Percentiles rank a stretch among this genome's conserved stretches.
phyloP scores from a whole-genome alignment of 2,329 filamentous ascomycete species.

The Alternaria atra region DNA sequence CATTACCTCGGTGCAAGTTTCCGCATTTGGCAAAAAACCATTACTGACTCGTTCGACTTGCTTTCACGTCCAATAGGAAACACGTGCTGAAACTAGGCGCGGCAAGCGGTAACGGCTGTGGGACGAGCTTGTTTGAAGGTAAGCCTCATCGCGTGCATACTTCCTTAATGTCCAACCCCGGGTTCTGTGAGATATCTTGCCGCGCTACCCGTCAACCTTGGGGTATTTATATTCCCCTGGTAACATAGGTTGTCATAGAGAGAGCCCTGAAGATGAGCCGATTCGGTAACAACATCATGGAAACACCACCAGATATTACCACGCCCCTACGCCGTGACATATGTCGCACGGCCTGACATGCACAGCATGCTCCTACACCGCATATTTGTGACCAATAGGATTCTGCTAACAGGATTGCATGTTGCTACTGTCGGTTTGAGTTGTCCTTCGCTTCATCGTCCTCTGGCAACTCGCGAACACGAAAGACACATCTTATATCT shows the following conservation, averaged over 20 bases:
- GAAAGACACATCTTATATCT: not conserved
- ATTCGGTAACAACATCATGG: not conserved
- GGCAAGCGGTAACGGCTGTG: not conserved
- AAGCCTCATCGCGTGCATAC: not conserved
- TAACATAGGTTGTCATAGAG: not conserved
- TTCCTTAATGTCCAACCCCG: not conserved
- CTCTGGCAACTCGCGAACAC: slow-evolving; percentile 2
- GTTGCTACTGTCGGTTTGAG: not conserved
- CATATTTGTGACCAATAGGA: not conserved
- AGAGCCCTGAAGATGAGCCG: not conserved
- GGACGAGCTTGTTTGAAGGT: not conserved
- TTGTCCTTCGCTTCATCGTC: slow-evolving; percentile 1
- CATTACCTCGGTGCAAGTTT: not conserved
- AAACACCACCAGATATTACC: not conserved
- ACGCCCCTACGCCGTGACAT: not conserved
- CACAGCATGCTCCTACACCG: no score
- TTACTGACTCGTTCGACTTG: not conserved
- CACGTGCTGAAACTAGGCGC: not conserved
- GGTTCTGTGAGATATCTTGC: not conserved
- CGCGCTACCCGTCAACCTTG: not conserved
- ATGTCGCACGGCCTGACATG: no score
- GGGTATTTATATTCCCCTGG: not conserved
- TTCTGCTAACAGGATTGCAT: not conserved
- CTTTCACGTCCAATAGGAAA: not conserved
- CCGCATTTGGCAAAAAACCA: not conserved